Conservation (phyloP, 371 early-diverging fungal genomes). For the Fennellomyces sp. region DNA sequence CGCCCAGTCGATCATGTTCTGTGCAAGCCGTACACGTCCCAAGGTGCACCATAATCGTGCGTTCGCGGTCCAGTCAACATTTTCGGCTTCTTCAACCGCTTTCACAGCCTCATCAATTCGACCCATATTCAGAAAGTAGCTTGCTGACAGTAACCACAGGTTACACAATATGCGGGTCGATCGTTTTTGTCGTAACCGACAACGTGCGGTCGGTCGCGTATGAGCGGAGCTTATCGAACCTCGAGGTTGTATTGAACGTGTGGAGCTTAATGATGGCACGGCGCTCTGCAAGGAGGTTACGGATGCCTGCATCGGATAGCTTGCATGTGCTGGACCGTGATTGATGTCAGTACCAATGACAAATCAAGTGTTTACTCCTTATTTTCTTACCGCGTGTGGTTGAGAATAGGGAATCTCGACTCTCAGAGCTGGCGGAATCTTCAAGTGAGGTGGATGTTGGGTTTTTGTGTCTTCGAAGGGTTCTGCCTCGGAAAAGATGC, state of each 20-base stretch:
- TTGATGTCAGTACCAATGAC: too few relatives aligned
- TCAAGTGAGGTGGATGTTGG: background rate
- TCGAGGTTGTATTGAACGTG: slow-evolving; percentile 16
- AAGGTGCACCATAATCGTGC: slow-evolving; percentile 63
- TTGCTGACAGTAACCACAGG: slow-evolving; percentile 68
- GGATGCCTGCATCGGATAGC: slow-evolving; percentile 11
- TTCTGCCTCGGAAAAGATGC: slow-evolving; percentile 19
- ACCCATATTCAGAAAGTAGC: slow-evolving; percentile 56
- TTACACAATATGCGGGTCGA: slow-evolving; percentile 38
- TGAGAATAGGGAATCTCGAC: background rate
- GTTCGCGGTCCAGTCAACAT: slow-evolving; percentile 56
- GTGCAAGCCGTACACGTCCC: slow-evolving; percentile 49
- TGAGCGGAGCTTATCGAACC: slow-evolving; percentile 14
- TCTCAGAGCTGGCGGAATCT: background rate
- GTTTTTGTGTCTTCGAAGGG: background rate
- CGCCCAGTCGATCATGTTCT: slow-evolving; percentile 36
- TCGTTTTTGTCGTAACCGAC: slow-evolving; percentile 26
- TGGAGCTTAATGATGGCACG: slow-evolving; percentile 23
- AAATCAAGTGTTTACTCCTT: background rate
- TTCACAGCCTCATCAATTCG: slow-evolving; percentile 66
- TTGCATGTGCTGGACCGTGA: slow-evolving; percentile 15
- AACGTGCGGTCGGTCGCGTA: slow-evolving; percentile 24
- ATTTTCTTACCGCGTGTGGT: background rate
- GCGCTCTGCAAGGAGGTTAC: slow-evolving; percentile 19
- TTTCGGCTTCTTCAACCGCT: slow-evolving; percentile 71